Base-by-base conservation (phyloP, 2,329 filamentous ascomycete species). In the Nemania diffusa region DNA sequence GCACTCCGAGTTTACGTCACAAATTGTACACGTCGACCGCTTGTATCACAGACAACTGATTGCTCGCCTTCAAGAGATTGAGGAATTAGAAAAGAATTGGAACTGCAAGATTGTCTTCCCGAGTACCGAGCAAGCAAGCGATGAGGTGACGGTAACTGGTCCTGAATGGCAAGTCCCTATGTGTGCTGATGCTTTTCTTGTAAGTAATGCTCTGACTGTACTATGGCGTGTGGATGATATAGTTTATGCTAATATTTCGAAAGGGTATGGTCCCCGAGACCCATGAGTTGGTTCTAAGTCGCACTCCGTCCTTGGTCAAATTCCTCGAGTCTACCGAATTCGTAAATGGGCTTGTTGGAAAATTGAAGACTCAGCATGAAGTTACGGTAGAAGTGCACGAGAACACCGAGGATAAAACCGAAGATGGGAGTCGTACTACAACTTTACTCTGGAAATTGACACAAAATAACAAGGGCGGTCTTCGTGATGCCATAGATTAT, bases 71-170 rank as follows among this genome's bases (percentile, higher is more conserved):
- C 84, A 88, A 51, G 93, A 97, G 76, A 93, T 99, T 65, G 95
- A 98, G 72, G 93, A 96, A 73, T 86, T 99, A 58, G 96, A 99
- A 84, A 97, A 97, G 85, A 97, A 97, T 82, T 98, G 94, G 91
- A 98, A 98, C 80, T 99, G 96, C 90, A 98, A 98, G 84, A 97
- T 99, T 77, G 92, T 94, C 73, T 99, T 99, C 78, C 96, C 96
- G 7, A 97, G 94, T 81, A 98, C 96, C 9, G 96, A 99, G 79
- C 92, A 97, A 81, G 96, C 96, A 24, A 98, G 95, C 78, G 96
- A 99, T 76, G 92, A 97, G 76, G 94, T 99, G 60, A 97, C 92
- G 20, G 94, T 99, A 65, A 97, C 94, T 69, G 96, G 96, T 4
- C 96, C 96, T 57, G 95, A 98, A 82, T 99, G 97, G 87, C 96